These are phyloP conservation scores for Psilocybe subaeruginosa DNA, from an alignment of 768 basidiomycete species.

Conservation along the genomic window DNA sequence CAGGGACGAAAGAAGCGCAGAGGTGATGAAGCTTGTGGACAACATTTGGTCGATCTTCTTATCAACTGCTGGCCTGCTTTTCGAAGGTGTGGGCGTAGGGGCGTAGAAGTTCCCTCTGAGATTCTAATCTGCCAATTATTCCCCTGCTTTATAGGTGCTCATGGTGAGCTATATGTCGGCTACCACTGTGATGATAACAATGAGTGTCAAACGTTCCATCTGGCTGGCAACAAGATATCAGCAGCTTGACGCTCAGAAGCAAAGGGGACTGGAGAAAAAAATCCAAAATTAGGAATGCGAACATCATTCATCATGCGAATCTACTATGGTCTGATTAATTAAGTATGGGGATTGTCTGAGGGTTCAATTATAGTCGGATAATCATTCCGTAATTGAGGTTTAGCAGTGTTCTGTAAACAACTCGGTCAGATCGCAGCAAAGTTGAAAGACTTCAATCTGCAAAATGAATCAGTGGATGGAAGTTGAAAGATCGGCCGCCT, in stretches of 20 bases:
- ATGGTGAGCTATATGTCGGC: not conserved
- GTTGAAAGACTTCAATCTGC: not conserved
- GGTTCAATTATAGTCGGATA: not conserved
- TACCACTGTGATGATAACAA: not conserved
- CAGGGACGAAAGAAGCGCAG: constrained; percentile 9
- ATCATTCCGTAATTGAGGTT: not conserved
- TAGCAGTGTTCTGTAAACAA: not conserved
- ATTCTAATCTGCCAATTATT: not conserved
- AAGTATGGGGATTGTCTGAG: not conserved
- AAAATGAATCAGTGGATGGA: too few species aligned
- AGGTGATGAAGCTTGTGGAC: constrained; percentile 10
- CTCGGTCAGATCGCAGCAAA: not conserved
- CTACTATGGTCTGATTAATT: not conserved
- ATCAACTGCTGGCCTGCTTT: not conserved
- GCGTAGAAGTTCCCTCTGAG: not conserved
- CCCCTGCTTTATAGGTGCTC: not conserved
- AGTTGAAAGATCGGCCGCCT: too few species aligned
- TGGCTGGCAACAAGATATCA: not conserved
- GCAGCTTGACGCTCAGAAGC: not conserved
- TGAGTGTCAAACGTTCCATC: not conserved
- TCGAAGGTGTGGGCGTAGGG: not conserved
- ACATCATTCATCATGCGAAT: constrained; percentile 10
- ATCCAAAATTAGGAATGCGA: constrained; percentile 7
- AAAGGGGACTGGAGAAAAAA: not conserved
- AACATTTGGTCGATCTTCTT: constrained; percentile 7